Conservation (phyloP, 1,284 basidiomycete species). For the Pholiota adiposa region DNA sequence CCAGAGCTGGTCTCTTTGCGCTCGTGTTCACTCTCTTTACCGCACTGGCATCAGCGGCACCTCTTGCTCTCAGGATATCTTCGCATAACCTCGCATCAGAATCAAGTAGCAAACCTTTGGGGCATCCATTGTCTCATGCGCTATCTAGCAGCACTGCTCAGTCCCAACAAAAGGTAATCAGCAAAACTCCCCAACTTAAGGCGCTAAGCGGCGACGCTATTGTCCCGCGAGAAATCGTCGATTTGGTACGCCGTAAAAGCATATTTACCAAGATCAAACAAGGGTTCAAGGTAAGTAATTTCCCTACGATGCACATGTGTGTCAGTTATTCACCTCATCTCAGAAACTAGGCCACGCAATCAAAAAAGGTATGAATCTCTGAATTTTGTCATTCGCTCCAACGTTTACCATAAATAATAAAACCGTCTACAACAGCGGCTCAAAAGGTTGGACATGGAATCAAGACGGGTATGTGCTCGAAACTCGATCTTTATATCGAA, state of each 20-base stretch:
- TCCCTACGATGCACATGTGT: background rate
- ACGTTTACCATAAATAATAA: too few species aligned
- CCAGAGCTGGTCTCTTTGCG: slow-evolving; percentile 2
- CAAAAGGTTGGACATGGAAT: slow-evolving; percentile 1
- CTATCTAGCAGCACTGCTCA: background rate
- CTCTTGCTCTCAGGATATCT: background rate
- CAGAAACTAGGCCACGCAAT: background rate
- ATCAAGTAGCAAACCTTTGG: background rate
- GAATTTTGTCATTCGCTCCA: background rate
- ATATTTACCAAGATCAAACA: slow-evolving; percentile 4
- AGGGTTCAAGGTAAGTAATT: background rate
- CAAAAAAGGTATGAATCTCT: background rate
- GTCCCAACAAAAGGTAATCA: too few species aligned
- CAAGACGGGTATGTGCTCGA: background rate
- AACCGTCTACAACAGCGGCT: background rate
- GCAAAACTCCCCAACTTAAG: too few species aligned
- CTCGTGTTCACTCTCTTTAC: background rate
- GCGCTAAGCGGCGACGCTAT: background rate
- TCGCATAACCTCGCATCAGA: background rate
- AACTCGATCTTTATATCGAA: too few species aligned
- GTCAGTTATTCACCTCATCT: background rate
- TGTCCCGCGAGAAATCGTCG: background rate
- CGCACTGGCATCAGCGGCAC: background rate
- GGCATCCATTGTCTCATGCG: background rate
- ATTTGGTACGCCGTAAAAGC: background rate